These are phyloP conservation scores for Solanum boliviense DNA, from an alignment of 257 asterid species.

Conservation along the genomic window DNA sequence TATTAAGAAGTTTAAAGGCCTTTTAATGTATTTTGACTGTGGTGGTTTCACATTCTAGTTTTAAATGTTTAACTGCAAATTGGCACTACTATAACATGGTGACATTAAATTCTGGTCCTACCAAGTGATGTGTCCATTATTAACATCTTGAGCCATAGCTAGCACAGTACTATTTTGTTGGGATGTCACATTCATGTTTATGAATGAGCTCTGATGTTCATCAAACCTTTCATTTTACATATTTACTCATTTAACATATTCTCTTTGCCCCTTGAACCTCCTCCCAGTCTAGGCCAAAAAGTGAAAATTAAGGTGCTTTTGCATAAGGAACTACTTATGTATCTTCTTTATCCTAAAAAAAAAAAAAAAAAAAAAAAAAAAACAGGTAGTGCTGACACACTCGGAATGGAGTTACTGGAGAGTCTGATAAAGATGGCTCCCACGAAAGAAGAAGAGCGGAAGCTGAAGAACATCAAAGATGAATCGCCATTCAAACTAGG, in stretches of 20 bases:
- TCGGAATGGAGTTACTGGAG: slow-evolving; percentile 68
- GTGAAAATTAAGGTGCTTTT: background rate
- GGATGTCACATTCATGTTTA: background rate
- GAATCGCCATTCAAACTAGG: slow-evolving; percentile 51
- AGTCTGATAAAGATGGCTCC: slow-evolving; percentile 80
- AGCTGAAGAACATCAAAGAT: slow-evolving; percentile 46
- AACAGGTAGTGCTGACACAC: slow-evolving; percentile 52
- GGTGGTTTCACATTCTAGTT: background rate
- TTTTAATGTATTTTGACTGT: background rate
- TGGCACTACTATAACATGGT: background rate
- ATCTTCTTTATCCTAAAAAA: background rate
- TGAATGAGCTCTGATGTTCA: background rate
- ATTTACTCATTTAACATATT: background rate
- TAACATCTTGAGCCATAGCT: background rate
- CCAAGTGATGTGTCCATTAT: background rate
- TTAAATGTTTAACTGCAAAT: background rate
- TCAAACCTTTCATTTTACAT: background rate
- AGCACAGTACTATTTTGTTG: background rate
- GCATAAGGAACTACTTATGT: background rate
- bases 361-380: background rate
- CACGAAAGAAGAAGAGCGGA: slow-evolving; percentile 58
- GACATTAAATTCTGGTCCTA: background rate
- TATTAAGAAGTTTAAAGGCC: background rate
- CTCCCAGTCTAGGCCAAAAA: background rate
- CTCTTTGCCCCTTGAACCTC: background rate